A percentile compares a stretch with the other conserved stretches of the same genome.
These are phyloP conservation scores for Alternaria triticimaculans DNA, from an alignment of 2,329 filamentous ascomycete species.

Conservation along the genomic window DNA sequence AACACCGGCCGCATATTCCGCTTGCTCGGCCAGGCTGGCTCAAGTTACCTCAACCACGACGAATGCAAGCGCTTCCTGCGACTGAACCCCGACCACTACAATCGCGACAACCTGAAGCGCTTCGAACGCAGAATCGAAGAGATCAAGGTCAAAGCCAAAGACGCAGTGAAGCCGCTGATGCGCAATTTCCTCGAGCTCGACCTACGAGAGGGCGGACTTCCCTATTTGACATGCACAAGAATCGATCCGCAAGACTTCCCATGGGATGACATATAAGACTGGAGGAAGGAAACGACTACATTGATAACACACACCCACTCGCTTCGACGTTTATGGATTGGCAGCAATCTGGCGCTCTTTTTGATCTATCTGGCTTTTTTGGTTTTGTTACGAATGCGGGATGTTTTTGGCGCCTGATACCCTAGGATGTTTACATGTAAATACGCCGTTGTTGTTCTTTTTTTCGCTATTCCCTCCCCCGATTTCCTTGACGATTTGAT, in stretches of 20 bases:
- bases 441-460: background rate
- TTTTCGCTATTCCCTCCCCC: background rate
- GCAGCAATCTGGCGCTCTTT: constrained; percentile 11
- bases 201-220: constrained; percentile 60
- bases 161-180: constrained; percentile 85
- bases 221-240: constrained; percentile 70
- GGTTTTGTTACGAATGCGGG: background rate
- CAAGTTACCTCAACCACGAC: constrained; percentile 78
- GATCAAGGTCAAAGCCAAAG: constrained; percentile 81
- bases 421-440: constrained; percentile 9
- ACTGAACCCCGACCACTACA: constrained; percentile 80
- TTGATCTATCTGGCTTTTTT: background rate
- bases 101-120: constrained; percentile 79
- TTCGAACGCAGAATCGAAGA: constrained; percentile 91
- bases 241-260: constrained; percentile 68
- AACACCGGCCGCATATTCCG: constrained; percentile 78
- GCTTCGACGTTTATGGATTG: background rate
- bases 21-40: constrained; percentile 69
- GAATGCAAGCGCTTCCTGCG: constrained; percentile 92
- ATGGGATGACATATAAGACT: constrained; percentile 56
- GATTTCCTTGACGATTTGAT: constrained; percentile 7
- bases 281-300: background rate
- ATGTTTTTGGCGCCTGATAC: constrained; percentile 24
- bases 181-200: constrained; percentile 84
- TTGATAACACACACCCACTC: background rate